Conservation (phyloP, 306 rosid genomes). For the Acacia confusa region DNA sequence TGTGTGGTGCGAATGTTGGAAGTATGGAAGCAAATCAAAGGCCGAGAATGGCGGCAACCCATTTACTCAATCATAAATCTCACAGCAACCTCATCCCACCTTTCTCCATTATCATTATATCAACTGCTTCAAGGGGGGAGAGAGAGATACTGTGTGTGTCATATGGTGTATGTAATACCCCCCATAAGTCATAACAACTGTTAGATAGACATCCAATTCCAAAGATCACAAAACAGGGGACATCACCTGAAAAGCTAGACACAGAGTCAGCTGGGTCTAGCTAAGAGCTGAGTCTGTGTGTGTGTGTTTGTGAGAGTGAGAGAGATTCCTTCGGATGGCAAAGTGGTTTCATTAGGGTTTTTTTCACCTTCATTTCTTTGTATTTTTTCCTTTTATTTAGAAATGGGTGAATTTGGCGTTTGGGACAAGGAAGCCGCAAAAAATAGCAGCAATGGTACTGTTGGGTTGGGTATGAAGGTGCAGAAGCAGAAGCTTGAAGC, state of each 20-base stretch:
- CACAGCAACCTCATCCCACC: slow-evolving; percentile 33
- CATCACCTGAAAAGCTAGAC: slow-evolving; percentile 26
- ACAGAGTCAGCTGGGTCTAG: background rate
- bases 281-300: background rate
- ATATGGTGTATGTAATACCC: background rate
- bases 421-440: slow-evolving; percentile 34
- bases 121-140: slow-evolving; percentile 25
- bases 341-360: slow-evolving; percentile 14
- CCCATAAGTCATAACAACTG: slow-evolving; percentile 6
- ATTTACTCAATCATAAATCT: slow-evolving; percentile 47
- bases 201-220: slow-evolving; percentile 7
- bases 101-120: slow-evolving; percentile 25
- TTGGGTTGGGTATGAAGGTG: slow-evolving; percentile 40
- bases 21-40: slow-evolving; percentile 81
- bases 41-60: slow-evolving; percentile 82
- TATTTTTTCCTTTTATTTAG: background rate
- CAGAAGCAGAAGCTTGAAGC: slow-evolving; percentile 35
- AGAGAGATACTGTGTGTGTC: background rate
- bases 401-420: slow-evolving; percentile 44
- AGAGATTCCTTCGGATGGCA: slow-evolving; percentile 15
- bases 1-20: slow-evolving; percentile 84
- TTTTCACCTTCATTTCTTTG: background rate
- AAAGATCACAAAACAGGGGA: slow-evolving; percentile 7
- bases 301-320: background rate
- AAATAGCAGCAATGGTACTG: slow-evolving; percentile 3